Evolutionary conservation across 768 basidiomycete species (phyloP), one percentile per base, ranked within the genome.

Genomic region (Pholiota conissans): DNA sequence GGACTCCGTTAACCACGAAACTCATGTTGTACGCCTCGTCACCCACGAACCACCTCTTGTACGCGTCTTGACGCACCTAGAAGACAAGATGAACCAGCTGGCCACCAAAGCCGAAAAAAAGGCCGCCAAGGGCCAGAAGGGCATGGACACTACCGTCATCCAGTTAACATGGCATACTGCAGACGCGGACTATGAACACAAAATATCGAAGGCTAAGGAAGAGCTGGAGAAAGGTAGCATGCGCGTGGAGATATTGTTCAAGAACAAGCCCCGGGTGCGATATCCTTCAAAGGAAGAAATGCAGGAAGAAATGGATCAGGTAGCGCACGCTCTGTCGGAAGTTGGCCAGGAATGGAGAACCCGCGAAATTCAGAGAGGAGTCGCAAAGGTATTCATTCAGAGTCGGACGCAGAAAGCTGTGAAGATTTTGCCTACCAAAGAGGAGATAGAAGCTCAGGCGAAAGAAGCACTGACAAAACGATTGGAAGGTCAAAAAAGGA

Each of bases 101-200:
- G 72, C 82, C 63, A 77, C 76, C 57, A 75, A 76, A 59, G 71
- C 73, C 35, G 74, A 73, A 56, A 72, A 71, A 35, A 75, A 74
- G 60, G 67, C 73, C 18, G 74, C 72, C 58, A 70, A 73, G 55
- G 62, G 69, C 49, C 75, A 73, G 61, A 69, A 65, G 48, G 73
- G 74, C 61, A 68, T 76, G 57, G 57, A 68, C 20, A 66, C 73
- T 53, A 92, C 91, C 74, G 86, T 90, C 73, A 74, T 91, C 4
- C 87, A 89, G 71, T 65, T 93, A 46, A 84, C 85, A 11, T 93
- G 90, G 89, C 77, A 75, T 2, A 80, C 85, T 11, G 82, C 74
- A 6, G 61, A 68, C 28, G 81, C 77, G 6, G 92, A 94, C 64
- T 64, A 86, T 18, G 76, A 75, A 34, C 87, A 87, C 69, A 93